Evolutionary conservation across 371 early-diverging fungal genomes (phyloP), one percentile per base, ranked within the genome.

Genomic region (Syncephalis fuscata): DNA sequence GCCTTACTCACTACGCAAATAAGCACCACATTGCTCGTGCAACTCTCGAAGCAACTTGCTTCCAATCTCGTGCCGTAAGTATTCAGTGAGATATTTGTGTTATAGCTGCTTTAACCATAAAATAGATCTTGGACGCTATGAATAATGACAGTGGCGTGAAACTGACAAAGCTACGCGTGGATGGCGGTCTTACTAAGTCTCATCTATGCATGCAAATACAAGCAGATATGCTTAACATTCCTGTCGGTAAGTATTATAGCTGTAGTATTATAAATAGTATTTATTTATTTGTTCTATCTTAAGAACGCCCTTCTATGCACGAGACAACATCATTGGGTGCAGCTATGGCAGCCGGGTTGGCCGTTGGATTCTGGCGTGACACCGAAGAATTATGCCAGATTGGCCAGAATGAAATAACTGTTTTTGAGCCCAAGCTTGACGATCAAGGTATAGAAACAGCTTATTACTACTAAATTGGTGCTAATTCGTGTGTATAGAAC

Each of bases 281-380:
- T 7, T 11, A 11, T 7, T 32, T 4, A 11, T 11, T 7, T 32
- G 32, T 11, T 32, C 4, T 7, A 32, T 11, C 11, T 32, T 7
- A 32, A 32, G 69, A 68, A n/a, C 75, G 96, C 22, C 92, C 96
- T 0, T 65, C 63, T 20, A 91, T 92, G 90, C 68, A 77, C 27
- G 94, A 95, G 60, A 85, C 87, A 20, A 92, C 93, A 2, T 92
- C 90, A 0, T 62, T 92, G 19, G 96, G 96, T 21, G 93, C 93
- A 15, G 96, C 96, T 0, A 70, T 89, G 27, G 96, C 91, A 8
- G 93, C 96, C 15, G 95, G 87, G 4, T 63, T 79, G 11, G 88
- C 76, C 8, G 71, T 80, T 23, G 87, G 86, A 8, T 62, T 85
- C 21, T 88, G 86, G 84, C 48, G 68, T 48, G 59, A 63, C 40